These are phyloP conservation scores for Bipolaris victoriae DNA, from an alignment of 2,329 filamentous ascomycete species.

Conservation along the genomic window DNA sequence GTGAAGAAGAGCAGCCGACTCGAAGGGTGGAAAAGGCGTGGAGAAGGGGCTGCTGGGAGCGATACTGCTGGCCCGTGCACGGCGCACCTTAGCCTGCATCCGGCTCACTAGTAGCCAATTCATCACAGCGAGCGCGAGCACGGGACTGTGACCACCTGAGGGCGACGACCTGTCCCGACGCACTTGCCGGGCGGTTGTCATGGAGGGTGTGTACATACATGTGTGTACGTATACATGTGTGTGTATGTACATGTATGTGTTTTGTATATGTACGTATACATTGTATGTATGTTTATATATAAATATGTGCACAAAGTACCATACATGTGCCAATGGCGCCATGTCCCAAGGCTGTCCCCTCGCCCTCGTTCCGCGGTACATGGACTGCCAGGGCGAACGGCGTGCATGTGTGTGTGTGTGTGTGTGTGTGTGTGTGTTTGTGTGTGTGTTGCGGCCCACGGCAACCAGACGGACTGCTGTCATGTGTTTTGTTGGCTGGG, in stretches of 20 bases:
- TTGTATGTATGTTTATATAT: no score
- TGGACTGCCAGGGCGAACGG: background rate
- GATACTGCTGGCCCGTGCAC: constrained; percentile 16
- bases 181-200: background rate
- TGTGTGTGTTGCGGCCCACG: background rate
- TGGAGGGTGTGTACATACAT: background rate
- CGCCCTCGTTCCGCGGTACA: background rate
- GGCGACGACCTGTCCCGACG: background rate
- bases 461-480: background rate
- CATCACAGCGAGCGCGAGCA: constrained; percentile 15
- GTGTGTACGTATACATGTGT: background rate
- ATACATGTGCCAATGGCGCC: background rate
- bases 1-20: constrained; percentile 33
- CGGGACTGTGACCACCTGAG: constrained; percentile 12
- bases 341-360: background rate
- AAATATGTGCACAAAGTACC: no score
- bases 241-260: background rate
- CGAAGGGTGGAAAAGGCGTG: constrained; percentile 32
- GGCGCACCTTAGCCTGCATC: constrained; percentile 13
- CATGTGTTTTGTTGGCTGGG: background rate
- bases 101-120: constrained; percentile 5
- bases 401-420: background rate
- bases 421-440: no score
- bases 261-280: no score
- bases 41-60: constrained; percentile 32